Conservation (phyloP, 352 stramenopile species). For the Phytopythium chamaehyphon region DNA sequence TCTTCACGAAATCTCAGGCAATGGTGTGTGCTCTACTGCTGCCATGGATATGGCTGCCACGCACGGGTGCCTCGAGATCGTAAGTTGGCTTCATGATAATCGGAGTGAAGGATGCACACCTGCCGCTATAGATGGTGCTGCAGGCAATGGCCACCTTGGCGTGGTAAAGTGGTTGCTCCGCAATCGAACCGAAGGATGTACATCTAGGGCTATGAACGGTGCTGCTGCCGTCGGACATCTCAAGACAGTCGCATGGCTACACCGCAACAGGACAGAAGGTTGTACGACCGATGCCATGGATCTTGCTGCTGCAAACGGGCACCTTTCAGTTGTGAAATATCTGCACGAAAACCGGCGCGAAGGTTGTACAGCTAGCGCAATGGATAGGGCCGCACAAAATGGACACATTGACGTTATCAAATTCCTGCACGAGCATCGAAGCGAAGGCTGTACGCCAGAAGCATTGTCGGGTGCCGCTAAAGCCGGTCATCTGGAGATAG, state of each 20-base stretch:
- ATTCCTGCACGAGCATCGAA: neutral
- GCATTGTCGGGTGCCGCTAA: neutral
- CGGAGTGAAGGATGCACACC: no score
- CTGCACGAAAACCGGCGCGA: neutral
- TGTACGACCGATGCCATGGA: no score
- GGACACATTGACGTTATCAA: neutral
- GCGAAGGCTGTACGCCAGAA: neutral
- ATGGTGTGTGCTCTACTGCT: constrained; percentile 20
- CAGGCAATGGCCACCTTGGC: no score
- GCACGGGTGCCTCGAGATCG: neutral
- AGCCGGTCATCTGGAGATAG: neutral
- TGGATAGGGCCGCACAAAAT: neutral
- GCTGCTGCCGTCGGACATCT: no score
- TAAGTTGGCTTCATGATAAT: no score
- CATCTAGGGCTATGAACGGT: no score
- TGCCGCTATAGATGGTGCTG: no score
- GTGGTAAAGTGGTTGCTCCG: no score
- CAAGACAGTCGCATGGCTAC: no score
- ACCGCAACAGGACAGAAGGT: no score
- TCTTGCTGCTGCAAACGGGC: no score
- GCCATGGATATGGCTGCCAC: neutral
- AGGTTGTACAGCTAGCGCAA: neutral
- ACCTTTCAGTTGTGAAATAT: neutral
- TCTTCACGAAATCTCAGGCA: constrained; percentile 25
- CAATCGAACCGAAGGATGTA: no score